Evolutionary conservation across 1,139 yeast genomes (phyloP), one percentile per base, ranked within the genome.

Genomic region (Geotrichum fermentans): DNA sequence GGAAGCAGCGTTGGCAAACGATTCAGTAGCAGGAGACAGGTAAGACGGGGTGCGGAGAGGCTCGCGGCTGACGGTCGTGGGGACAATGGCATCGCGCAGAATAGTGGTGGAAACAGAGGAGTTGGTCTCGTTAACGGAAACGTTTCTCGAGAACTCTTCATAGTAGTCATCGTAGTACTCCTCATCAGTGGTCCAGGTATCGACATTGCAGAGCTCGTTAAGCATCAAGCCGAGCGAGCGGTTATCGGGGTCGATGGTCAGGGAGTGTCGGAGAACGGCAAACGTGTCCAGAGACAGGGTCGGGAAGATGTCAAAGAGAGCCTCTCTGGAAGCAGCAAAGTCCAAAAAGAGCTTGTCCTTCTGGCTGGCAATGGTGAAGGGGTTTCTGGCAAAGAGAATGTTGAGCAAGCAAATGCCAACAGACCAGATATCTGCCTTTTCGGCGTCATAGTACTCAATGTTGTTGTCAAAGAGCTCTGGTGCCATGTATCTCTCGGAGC

Each of bases 401-500:
- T 94, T 90, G 59, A 92, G 72, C 54, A 92, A 73, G 51, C 89
- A 86, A 56, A 90, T 82, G 20, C 97, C 98, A 54, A 87, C 70
- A 1, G 97, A 83, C 98, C 98, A 92, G 51, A 90, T 74, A 68
- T 92, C 98, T 45, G 86, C 86, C 66, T 86, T 85, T 22, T 84
- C 80, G 17, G 97, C 92, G 61, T 85, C 88, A 66, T 92, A 92
- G 41, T 74, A 72, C 38, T 77, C 78, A 44, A 79, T 71, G 22
- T 71, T 66, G 50, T 68, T 67, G 56, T 69, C 74, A 56, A 76
- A 75, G 52, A 90, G 72, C 64, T 92, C 98, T 0, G 98, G 98
- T 0, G 97, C 96, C 98, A 92, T 92, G 67, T 92, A 92, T 53
- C 97, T 74, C 66, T 90, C 97, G 44, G 92, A 82, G 21, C 98